phyloP scores from a whole-genome alignment of 306 rosid species.

The Gastrolobium villosum region DNA sequence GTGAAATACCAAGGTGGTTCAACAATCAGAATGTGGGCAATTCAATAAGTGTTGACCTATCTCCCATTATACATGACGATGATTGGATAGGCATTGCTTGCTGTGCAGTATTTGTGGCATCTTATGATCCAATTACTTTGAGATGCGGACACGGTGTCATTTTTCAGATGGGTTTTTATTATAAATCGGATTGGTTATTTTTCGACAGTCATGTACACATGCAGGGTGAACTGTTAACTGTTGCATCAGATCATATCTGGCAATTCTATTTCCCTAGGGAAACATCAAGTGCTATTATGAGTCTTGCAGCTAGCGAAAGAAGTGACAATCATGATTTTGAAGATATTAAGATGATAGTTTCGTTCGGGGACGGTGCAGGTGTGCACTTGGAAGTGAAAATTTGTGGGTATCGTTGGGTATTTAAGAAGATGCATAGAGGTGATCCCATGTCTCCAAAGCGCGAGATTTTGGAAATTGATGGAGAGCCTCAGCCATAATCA shows the following conservation, averaged over 20 bases:
- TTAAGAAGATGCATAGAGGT: neutral
- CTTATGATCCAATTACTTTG: neutral
- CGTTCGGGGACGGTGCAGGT: no score
- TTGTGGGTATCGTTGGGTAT: constrained; percentile 12
- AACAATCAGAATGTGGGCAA: neutral
- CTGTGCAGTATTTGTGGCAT: neutral
- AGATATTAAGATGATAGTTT: no score
- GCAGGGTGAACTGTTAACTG: neutral
- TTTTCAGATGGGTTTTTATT: no score
- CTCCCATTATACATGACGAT: neutral
- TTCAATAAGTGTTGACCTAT: neutral
- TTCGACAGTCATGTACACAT: no score
- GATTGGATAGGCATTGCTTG: constrained; percentile 1
- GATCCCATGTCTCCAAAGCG: no score
- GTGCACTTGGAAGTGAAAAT: neutral
- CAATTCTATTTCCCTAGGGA: neutral
- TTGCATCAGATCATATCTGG: neutral
- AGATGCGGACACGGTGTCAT: neutral
- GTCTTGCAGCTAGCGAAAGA: no score
- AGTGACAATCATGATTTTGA: no score
- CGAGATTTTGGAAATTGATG: no score
- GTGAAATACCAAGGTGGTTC: constrained; percentile 37
- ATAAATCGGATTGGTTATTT: no score
- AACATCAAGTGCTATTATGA: neutral
- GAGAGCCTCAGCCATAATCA: no score